Evolutionary conservation across 2,329 filamentous ascomycete genomes (phyloP), one percentile per base, ranked within the genome.

Genomic region (Phaeomoniella chlamydospora): DNA sequence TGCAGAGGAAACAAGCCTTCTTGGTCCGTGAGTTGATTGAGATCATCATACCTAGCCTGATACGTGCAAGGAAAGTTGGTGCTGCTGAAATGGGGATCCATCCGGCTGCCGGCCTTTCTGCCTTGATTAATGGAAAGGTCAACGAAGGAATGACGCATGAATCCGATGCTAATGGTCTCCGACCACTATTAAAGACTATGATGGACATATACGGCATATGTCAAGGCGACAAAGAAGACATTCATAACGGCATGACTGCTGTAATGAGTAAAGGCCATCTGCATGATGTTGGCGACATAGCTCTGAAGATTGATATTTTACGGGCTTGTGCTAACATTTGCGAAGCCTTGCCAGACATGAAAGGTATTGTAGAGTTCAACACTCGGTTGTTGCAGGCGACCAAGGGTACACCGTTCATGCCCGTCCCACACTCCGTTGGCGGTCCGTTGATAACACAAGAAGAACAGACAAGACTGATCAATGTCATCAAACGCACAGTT

Each of bases 71-170:
- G 29, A 94, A 92, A 33, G 72, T 88, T 33, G 88, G 88, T 18
- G 90, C 90, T 29, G 87, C 90, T n/a, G 90, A 96, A 52, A 83
- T 90, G 49, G 90, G 88, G 3, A 84, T 98, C 22, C 88, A 96
- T 58, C 90, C 90, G 29, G 88, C 88, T 13, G 85, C 88, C 6
- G 87, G 85, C 0, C 63, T 94, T 35, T 77, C 85, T 16, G 77
- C 79, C 10, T 62, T 90, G 18, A 80, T 76, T 39, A 55, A 60
- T 43, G 62, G 71, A 9, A 17, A 33, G 3, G 38, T 43, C 29
- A 42, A 44, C 12, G 36, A 40, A 14, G 11, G 4, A 5, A 32
- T 15, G 12, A 15, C 19, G n/a, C 9, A 15, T 14, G 17, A 15
- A 17, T 31, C 34, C 4, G 13, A 35, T 13, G 37, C 19, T 5